Conservation (phyloP, 257 asterid genomes). For the Catharanthus roseus region DNA sequence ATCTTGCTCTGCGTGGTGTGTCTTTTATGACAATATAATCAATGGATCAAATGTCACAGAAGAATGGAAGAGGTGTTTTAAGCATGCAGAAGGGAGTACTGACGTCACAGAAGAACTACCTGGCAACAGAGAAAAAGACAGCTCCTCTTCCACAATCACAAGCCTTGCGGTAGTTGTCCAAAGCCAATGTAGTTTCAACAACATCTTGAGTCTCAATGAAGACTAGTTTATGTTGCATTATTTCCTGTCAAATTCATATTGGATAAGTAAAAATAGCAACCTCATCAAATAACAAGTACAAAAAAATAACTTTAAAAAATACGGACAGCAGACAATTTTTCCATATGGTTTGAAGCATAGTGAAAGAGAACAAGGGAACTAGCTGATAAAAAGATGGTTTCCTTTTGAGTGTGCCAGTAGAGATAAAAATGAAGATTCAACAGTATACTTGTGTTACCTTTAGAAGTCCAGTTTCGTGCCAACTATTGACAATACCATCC, state of each 20-base stretch:
- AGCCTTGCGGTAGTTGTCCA: constrained; percentile 95
- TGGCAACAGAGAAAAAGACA: constrained; percentile 97
- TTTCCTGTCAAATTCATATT: constrained; percentile 54
- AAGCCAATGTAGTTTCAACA: constrained; percentile 94
- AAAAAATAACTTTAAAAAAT: background rate
- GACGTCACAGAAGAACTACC: constrained; percentile 34
- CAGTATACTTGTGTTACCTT: constrained; percentile 39
- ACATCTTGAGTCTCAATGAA: constrained; percentile 99
- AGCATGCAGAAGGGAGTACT: background rate
- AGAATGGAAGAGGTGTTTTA: background rate
- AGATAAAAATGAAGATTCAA: background rate
- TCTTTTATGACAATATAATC: background rate
- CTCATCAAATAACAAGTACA: background rate
- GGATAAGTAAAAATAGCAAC: background rate
- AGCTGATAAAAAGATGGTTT: background rate
- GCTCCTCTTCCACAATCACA: constrained; percentile 99
- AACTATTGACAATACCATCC: constrained; percentile 97
- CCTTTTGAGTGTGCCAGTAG: background rate
- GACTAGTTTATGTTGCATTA: constrained; percentile 96
- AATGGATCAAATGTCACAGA: background rate
- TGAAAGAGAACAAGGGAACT: background rate
- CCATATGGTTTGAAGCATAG: background rate
- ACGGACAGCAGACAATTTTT: background rate
- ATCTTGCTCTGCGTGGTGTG: background rate
- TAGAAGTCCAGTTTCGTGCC: constrained; percentile 95